Percentiles rank a stretch among this genome's conserved stretches.
phyloP scores from a whole-genome alignment of 2,329 filamentous ascomycete species.

The Botrytis aclada region DNA sequence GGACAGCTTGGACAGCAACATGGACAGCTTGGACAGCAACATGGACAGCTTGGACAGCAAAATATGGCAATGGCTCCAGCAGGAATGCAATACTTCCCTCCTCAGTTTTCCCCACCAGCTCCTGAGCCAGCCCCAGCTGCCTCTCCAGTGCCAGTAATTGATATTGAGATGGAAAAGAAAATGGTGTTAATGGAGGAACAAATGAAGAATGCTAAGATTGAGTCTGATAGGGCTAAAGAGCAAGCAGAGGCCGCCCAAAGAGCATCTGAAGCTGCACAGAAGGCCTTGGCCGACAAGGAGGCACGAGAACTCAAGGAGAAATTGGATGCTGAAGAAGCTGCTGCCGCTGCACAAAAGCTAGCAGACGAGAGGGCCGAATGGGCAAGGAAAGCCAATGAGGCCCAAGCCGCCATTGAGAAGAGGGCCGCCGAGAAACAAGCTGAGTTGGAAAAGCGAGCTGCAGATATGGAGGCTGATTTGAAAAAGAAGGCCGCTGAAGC shows the following conservation, averaged over 20 bases:
- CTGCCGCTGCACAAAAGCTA: conserved; percentile 43
- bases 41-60: conserved; percentile 6
- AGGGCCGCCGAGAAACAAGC: conserved; percentile 24
- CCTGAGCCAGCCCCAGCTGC: conserved; percentile 26
- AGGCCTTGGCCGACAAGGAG: conserved; percentile 45
- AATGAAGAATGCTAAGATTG: conserved; percentile 44
- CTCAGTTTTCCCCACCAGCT: conserved; percentile 30
- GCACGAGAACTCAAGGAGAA: conserved; percentile 36
- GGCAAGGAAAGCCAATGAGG: conserved; percentile 43
- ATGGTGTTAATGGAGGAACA: conserved; percentile 61
- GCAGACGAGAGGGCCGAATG: conserved; percentile 46
- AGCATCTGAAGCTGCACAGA: conserved; percentile 37
- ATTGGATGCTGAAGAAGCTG: conserved; percentile 35
- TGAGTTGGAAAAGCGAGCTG: conserved; percentile 20
- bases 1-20: no score
- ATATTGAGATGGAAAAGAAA: conserved; percentile 47
- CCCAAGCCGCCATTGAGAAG: conserved; percentile 36
- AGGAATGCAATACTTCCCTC: conserved; percentile 29
- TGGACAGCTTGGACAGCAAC: no score
- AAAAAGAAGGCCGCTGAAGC: conserved; percentile 26
- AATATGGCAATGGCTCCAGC: conserved; percentile 9
- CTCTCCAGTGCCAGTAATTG: conserved; percentile 16
- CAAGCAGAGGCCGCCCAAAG: conserved; percentile 39
- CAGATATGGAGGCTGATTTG: conserved; percentile 17
- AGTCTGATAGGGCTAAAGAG: conserved; percentile 32